Conservation (phyloP, 2,329 filamentous ascomycete genomes). For the Dactylellina parvicollis region DNA sequence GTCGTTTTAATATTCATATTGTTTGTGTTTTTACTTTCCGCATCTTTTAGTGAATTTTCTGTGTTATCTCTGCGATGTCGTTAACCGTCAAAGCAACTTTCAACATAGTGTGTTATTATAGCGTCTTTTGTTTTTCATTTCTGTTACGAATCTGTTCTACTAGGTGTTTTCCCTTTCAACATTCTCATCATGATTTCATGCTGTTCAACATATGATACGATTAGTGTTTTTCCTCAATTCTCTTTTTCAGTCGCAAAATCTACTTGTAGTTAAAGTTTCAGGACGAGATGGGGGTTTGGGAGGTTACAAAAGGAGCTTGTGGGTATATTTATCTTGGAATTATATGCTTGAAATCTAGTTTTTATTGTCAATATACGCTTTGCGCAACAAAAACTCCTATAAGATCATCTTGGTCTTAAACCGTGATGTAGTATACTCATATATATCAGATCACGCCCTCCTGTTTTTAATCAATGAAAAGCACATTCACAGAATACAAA, state of each 20-base stretch:
- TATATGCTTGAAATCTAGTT: not conserved
- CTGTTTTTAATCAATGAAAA: no score
- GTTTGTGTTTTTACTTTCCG: conserved; percentile 54
- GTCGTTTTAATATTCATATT: conserved; percentile 55
- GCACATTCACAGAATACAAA: no score
- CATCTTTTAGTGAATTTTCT: conserved; percentile 11
- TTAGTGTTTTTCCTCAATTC: not conserved
- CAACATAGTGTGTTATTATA: conserved; percentile 1
- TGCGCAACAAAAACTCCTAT: no score
- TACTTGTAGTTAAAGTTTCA: no score
- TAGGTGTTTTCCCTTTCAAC: not conserved
- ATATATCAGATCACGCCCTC: no score
- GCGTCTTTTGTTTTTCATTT: not conserved
- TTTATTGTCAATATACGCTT: no score
- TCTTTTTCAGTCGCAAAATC: no score
- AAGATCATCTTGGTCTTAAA: no score
- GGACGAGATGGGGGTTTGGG: no score
- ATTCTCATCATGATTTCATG: not conserved
- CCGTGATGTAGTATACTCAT: no score
- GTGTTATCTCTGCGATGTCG: not conserved
- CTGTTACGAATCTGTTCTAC: not conserved
- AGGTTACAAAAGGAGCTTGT: no score
- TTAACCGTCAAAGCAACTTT: not conserved
- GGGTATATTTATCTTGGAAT: no score
- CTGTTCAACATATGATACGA: not conserved